Conservation (phyloP, 306 rosid genomes). For the Albizia julibrissin region DNA sequence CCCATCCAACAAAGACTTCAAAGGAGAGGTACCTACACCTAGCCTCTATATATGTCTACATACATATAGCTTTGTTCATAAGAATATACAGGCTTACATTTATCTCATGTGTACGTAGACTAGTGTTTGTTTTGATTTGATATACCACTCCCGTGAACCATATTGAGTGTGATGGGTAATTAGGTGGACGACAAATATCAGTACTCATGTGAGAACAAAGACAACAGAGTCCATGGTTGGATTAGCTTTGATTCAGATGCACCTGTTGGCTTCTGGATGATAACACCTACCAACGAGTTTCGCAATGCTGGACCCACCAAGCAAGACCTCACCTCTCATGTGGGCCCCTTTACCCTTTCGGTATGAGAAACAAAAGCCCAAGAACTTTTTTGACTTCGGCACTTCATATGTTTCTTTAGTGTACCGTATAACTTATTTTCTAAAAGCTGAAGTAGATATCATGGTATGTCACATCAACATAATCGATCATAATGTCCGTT, state of each 20-base stretch:
- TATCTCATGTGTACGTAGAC: not conserved
- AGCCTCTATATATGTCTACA: not conserved
- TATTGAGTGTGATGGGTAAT: constrained; percentile 17
- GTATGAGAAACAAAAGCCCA: constrained; percentile 35
- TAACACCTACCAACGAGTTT: constrained; percentile 74
- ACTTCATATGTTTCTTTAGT: not conserved
- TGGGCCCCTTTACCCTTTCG: constrained; percentile 69
- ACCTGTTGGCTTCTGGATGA: constrained; percentile 77
- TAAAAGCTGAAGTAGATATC: too few relatives aligned
- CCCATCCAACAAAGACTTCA: constrained; percentile 49
- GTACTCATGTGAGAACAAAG: constrained; percentile 63
- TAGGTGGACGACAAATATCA: constrained; percentile 97
- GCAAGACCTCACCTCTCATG: constrained; percentile 96
- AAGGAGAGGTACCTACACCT: constrained; percentile 60
- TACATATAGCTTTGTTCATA: not conserved
- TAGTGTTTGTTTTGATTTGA: not conserved
- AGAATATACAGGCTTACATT: not conserved
- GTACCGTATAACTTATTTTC: not conserved
- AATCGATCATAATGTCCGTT: too few relatives aligned
- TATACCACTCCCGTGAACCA: constrained; percentile 24
- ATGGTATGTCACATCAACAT: too few relatives aligned
- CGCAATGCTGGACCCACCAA: constrained; percentile 77
- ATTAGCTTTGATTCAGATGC: constrained; percentile 39
- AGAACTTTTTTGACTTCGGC: not conserved
- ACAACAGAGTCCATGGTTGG: constrained; percentile 83